These are phyloP conservation scores for Osmanthus fragrans DNA, from an alignment of 257 asterid genomes.

Conservation along the genomic window DNA sequence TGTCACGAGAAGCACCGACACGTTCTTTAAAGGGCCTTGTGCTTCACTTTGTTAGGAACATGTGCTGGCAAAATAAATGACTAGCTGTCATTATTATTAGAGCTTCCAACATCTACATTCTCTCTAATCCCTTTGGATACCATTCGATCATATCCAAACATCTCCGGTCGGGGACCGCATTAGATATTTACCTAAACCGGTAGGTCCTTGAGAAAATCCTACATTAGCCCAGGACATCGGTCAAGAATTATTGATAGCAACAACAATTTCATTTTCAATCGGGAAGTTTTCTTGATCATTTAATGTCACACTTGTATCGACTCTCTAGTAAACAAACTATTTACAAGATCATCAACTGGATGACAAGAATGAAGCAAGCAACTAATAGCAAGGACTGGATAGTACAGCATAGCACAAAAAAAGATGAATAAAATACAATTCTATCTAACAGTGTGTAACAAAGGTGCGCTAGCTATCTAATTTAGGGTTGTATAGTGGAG, in stretches of 20 bases:
- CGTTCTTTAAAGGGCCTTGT: neutral
- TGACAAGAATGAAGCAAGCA: slow-evolving; percentile 27
- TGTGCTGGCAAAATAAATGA: too few relatives aligned
- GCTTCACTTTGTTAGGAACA: too few relatives aligned
- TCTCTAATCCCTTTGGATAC: too few relatives aligned
- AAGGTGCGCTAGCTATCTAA: slow-evolving; percentile 22
- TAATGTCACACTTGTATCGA: slow-evolving; percentile 24
- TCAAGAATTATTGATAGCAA: neutral
- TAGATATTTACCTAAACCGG: too few relatives aligned
- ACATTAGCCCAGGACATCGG: too few relatives aligned
- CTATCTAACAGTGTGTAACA: neutral
- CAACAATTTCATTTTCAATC: slow-evolving; percentile 23
- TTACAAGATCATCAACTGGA: slow-evolving; percentile 40
- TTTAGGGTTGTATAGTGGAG: slow-evolving; percentile 57
- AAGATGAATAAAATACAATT: neutral
- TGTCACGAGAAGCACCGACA: neutral
- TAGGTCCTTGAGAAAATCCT: too few relatives aligned
- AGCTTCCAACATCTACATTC: too few relatives aligned
- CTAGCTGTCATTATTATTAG: too few relatives aligned
- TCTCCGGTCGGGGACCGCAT: too few relatives aligned
- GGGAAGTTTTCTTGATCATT: slow-evolving; percentile 9
- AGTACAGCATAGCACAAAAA: neutral
- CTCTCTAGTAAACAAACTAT: slow-evolving; percentile 31
- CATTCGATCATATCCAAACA: too few relatives aligned
- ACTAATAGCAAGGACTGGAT: neutral